Evolutionary conservation across 2,329 filamentous ascomycete genomes (phyloP).

Genomic region (Botrytis fabae): DNA sequence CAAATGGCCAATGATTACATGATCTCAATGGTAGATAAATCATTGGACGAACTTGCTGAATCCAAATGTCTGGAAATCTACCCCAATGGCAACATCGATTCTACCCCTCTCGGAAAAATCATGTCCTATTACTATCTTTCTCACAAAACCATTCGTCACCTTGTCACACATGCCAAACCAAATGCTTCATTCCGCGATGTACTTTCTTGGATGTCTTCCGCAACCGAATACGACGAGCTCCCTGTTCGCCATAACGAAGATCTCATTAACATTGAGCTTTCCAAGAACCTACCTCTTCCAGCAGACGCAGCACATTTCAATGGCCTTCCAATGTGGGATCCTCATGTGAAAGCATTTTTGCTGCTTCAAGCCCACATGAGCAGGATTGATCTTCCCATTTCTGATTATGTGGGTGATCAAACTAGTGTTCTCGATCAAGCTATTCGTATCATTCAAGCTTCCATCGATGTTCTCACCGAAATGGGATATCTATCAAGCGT

Average conservation of each 20-base stretch:
- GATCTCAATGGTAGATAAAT: conserved; percentile 87
- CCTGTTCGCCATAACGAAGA: conserved; percentile 98
- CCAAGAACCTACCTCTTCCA: conserved; percentile 71
- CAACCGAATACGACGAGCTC: conserved; percentile 95
- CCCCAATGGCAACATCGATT: conserved; percentile 83
- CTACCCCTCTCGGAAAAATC: conserved; percentile 92
- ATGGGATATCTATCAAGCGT: conserved; percentile 78
- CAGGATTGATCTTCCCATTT: conserved; percentile 86
- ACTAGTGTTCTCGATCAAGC: conserved; percentile 88
- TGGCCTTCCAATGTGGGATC: conserved; percentile 93
- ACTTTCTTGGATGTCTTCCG: conserved; percentile 87
- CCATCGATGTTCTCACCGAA: conserved; percentile 90
- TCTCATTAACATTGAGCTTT: conserved; percentile 89
- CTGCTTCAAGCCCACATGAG: conserved; percentile 94
- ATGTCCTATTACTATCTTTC: conserved; percentile 99
- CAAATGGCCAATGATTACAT: conserved; percentile 90
- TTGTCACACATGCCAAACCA: conserved; percentile 74
- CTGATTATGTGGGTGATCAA: conserved; percentile 96
- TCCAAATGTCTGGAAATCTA: conserved; percentile 83
- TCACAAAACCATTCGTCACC: conserved; percentile 87
- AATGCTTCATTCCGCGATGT: conserved; percentile 78
- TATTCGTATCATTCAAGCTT: conserved; percentile 94
- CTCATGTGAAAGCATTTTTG: conserved; percentile 93
- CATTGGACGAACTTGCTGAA: conserved; percentile 75
- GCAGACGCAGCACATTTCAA: conserved; percentile 41